Conservation (phyloP, 345 rosid genomes). For the Laguncularia racemosa region DNA sequence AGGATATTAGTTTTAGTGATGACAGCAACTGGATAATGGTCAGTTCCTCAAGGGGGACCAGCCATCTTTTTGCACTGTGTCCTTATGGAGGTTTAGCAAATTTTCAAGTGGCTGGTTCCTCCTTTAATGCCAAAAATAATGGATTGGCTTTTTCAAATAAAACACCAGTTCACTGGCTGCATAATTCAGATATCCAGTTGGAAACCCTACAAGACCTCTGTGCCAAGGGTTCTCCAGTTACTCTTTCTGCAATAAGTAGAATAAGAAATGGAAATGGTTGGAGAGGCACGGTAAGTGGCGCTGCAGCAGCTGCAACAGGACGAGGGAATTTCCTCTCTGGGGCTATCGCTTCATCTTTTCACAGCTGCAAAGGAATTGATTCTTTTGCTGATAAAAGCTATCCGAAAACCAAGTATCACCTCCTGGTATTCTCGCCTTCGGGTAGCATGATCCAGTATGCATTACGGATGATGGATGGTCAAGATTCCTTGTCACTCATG, state of each 20-base stretch:
- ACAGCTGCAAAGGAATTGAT: constrained; percentile 43
- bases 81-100: constrained; percentile 43
- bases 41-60: constrained; percentile 90
- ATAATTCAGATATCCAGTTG: constrained; percentile 21
- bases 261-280: constrained; percentile 82
- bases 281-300: constrained; percentile 70
- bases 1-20: constrained; percentile 82
- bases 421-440: constrained; percentile 76
- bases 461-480: constrained; percentile 30
- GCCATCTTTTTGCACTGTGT: constrained; percentile 83
- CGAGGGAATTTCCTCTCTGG: constrained; percentile 53
- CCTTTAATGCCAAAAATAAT: constrained; percentile 21
- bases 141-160: constrained; percentile 22
- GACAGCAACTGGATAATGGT: constrained; percentile 88
- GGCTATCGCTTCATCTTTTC: constrained; percentile 70
- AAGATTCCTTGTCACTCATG: constrained; percentile 22
- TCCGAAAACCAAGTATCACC: constrained; percentile 39
- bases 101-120: constrained; percentile 26
- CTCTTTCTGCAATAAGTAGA: constrained; percentile 70
- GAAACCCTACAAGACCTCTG: constrained; percentile 28
- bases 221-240: constrained; percentile 48
- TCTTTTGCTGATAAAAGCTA: constrained; percentile 20
- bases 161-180: constrained; percentile 33
- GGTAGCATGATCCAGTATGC: constrained; percentile 80
- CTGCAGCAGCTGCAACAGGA: constrained; percentile 89